Conservation (phyloP, 1,284 basidiomycete species). For the Cutaneotrichosporon spelunceum region DNA sequence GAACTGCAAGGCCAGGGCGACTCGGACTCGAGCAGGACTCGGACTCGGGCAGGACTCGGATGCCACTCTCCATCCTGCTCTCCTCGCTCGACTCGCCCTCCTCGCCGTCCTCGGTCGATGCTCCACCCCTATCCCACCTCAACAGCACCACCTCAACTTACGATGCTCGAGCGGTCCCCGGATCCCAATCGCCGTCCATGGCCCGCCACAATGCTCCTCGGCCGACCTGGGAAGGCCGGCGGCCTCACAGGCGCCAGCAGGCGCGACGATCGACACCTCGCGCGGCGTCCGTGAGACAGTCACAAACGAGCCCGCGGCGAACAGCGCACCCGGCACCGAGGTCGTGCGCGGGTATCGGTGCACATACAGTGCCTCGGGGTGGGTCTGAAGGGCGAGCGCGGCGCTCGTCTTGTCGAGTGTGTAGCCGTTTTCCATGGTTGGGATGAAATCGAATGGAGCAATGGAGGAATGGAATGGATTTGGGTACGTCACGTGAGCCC, state of each 20-base stretch:
- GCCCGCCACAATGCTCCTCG: constrained; percentile 50
- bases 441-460: too few species aligned
- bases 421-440: neutral
- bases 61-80: too few species aligned
- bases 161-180: constrained; percentile 65
- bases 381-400: constrained; percentile 51
- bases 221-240: constrained; percentile 39
- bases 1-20: too few species aligned
- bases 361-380: constrained; percentile 57
- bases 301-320: constrained; percentile 52
- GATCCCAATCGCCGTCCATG: constrained; percentile 59
- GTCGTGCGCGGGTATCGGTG: constrained; percentile 45
- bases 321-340: constrained; percentile 31
- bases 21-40: too few species aligned
- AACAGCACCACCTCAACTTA: constrained; percentile 37
- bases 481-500: too few species aligned
- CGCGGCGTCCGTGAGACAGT: constrained; percentile 61
- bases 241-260: constrained; percentile 17
- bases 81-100: too few species aligned
- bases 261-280: constrained; percentile 62
- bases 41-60: too few species aligned
- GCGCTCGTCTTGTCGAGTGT: constrained; percentile 23
- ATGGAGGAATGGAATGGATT: too few species aligned
- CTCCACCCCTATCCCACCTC: constrained; percentile 13
- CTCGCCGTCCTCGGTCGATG: too few species aligned